Evolutionary conservation across 2,329 filamentous ascomycete genomes (phyloP), one percentile per base, ranked within the genome.

Genomic region (Knufia petricola): DNA sequence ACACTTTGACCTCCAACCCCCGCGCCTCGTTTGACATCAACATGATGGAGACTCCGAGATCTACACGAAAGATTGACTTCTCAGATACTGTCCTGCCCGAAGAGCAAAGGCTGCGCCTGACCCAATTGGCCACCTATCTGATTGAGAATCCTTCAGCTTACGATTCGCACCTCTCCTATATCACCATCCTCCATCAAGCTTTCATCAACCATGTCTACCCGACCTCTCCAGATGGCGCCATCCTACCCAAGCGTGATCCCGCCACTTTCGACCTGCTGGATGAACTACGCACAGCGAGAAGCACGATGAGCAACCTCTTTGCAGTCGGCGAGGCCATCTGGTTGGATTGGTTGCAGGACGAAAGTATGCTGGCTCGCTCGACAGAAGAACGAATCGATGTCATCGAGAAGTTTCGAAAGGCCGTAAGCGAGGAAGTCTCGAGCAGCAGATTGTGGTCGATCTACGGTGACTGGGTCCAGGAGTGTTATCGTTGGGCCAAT

Each of bases 301-400:
- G 77, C 56, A 71, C 73, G 47, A 79, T 82, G 73, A 74, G 78
- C 55, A 73, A 74, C 46, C 72, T 78, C 17, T 82, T 81, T 57
- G 74, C 79, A 1, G 72, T 82, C 51, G 79, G 79, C 1, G 79
- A 82, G 60, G 71, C 76, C 36, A 66, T 81, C 44, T 83, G 78
- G 78, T 65, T 72, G 3, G 77, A 80, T 51, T 81, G 79, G 71
- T 73, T 83, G 37, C 71, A 77, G 53, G 79, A 82, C 54, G 79
- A 82, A 59, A 76, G 72, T 45, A 66, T 76, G 50, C 63, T 82
- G 46, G 78, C 78, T 21, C 68, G 65, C 17, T 70, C 71, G 15
- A 65, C 73, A 4, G 75, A 80, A 19, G 77, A 81, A 57, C 72
- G 77, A 31, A 72, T 79, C 51, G 68, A 66, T 2, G 71, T 82